Evolutionary conservation across 768 basidiomycete genomes (phyloP), one percentile per base, ranked within the genome.

Genomic region (Pulveroboletus sp.): DNA sequence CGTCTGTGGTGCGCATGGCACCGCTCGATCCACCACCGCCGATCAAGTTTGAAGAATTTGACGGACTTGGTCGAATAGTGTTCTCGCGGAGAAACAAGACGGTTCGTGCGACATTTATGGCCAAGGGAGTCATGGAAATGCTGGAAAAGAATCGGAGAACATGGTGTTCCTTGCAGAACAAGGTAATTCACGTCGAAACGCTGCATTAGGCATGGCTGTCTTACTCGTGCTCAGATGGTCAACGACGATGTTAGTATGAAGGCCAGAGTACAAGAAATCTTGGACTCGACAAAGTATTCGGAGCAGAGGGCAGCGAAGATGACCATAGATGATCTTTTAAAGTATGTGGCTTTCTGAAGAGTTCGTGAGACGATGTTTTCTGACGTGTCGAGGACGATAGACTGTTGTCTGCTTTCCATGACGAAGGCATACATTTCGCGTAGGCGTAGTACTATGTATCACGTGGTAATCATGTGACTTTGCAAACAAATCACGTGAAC

Each of bases 21-120:
- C 96, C 95, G 3, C 76, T 87, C 42, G 93, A 98, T 63, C 96
- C 96, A 5, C 96, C 96, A 0, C 96, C 96, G 1, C 93, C 93
- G 0, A 81, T 99, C 53, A 83, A 84, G 64, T 99, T 98, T 57
- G 94, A 94, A 61, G 96, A 99, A 69, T 98, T 97, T 63, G 96
- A 99, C 65, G 96, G 96, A 2, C 75, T 99, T 55, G 89, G 83
- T 41, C 78, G 96, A 39, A 93, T 98, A 48, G 71, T 96, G 35
- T 98, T 98, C 65, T 83, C 83, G 28, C 73, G 95, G 52, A 79
- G 87, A 57, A 97, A 98, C 66, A 97, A 96, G 72, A 91, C 83
- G 7, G 73, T 92, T 0, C 82, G 93, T 60, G 93, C 86, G 9
- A 90, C 85, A 58, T 97, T 99, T 65, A 81, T 81, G 75, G 93